Base-by-base conservation (phyloP, 2,329 filamentous ascomycete genomes). In the Fusarium chlamydosporum region DNA sequence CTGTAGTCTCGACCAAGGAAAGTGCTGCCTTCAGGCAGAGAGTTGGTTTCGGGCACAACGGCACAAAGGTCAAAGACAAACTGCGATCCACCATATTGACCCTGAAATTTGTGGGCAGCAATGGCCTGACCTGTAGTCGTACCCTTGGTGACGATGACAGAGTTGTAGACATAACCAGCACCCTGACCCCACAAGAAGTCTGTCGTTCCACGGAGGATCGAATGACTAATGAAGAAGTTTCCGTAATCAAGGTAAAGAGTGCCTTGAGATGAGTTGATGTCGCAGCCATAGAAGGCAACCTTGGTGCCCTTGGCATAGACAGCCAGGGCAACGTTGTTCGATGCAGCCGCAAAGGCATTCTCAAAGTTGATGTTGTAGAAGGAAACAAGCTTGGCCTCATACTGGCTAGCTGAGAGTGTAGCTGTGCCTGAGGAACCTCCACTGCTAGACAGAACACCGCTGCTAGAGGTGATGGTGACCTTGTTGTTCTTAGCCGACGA, bases 401-500 rank as follows among this genome's bases (percentile, higher is more conserved):
- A 77, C 59, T 76, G 67, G 45, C 56, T 75, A 1, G 74, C 67
- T 15, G 67, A 63, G 27, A 77, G 76, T 0, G 75, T 74, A 2
- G 75, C 74, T 2, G 71, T 73, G 2, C 51, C 55, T 2, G 35
- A 40, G 0, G 71, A 73, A 3, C 67, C 55, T 6, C 71, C 61
- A 1, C 29, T 35, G 40, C 56, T 74, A 2, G 71, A 72, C 18
- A 63, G 33, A 1, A 67, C 54, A 10, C 48, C 71, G 7, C 61
- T 69, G 4, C 42, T 45, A 3, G 72, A 64, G 1, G 56, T 57
- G 47, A 85, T 80, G 59, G 82, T 90, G n/a, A 90, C 89, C 37
- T 82, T 79, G 78, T 91, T 91, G 54, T 77, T 77, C 6, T 79
- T 70, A 73, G 89, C 89, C 6, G 79, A 79, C 0, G 75, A 65